phyloP scores from a whole-genome alignment of 192 early-diverging fungal genomes.

The Coemansia sp. region DNA sequence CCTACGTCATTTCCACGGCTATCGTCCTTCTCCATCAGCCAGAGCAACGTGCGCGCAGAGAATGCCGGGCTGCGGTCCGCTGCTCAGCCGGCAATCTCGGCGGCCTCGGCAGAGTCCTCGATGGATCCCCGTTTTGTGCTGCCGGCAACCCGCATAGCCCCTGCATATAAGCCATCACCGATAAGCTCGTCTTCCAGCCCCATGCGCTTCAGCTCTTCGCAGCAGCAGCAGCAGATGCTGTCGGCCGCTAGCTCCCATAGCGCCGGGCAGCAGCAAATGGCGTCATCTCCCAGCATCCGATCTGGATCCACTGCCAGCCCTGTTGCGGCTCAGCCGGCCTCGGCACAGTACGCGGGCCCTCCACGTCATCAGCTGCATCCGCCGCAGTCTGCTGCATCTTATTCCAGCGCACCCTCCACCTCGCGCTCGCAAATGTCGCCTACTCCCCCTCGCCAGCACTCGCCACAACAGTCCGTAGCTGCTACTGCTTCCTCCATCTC shows the following conservation, averaged over 20 bases:
- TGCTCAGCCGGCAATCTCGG: not conserved
- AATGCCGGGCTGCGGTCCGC: not conserved
- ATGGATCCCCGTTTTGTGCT: constrained; percentile 30
- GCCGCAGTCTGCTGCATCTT: not conserved
- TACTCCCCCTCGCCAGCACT: not conserved
- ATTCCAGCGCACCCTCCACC: constrained; percentile 1
- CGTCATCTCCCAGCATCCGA: constrained; percentile 1
- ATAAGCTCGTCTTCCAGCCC: too few relatives aligned
- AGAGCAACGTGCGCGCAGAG: constrained; percentile 49
- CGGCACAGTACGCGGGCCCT: too few relatives aligned
- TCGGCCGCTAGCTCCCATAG: not conserved
- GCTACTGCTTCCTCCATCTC: not conserved
- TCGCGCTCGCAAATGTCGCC: not conserved
- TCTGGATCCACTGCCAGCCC: constrained; percentile 6
- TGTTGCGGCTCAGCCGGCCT: not conserved
- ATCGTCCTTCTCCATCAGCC: constrained; percentile 51
- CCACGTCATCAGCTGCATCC: too few relatives aligned
- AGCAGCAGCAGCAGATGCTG: too few relatives aligned
- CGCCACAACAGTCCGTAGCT: not conserved
- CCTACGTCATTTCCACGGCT: constrained; percentile 41
- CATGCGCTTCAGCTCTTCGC: too few relatives aligned
- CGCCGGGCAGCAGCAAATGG: not conserved
- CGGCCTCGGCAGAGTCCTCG: not conserved
- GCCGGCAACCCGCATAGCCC: constrained; percentile 26
- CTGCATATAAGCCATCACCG: constrained; percentile 6